Conservation (phyloP, 805 yeast species). For the Tetrapisispora fleetii region DNA sequence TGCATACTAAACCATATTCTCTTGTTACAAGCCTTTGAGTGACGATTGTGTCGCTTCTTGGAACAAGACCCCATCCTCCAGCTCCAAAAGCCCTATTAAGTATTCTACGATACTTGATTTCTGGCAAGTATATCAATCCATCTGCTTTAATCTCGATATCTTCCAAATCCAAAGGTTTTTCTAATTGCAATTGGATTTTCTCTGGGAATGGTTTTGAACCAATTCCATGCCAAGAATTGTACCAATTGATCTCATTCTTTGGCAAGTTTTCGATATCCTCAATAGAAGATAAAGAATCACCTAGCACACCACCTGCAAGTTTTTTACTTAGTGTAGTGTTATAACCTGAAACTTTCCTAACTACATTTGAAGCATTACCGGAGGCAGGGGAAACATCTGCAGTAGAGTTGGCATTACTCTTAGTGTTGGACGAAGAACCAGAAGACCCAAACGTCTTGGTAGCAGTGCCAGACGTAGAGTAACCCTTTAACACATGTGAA, state of each 20-base stretch:
- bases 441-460: background rate
- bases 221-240: slow-evolving; percentile 76
- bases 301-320: slow-evolving; percentile 8
- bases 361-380: background rate
- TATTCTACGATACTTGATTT: slow-evolving; percentile 86
- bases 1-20: slow-evolving; percentile 80
- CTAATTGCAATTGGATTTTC: slow-evolving; percentile 48
- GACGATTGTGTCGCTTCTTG: slow-evolving; percentile 75
- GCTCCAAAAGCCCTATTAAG: slow-evolving; percentile 91
- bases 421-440: background rate
- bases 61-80: slow-evolving; percentile 98
- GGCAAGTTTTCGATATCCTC: background rate
- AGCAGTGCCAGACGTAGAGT: background rate
- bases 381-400: background rate
- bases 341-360: slow-evolving; percentile 4
- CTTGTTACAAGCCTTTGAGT: slow-evolving; percentile 70
- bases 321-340: slow-evolving; percentile 10
- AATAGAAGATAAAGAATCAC: background rate
- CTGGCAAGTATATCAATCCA: slow-evolving; percentile 85
- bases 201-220: slow-evolving; percentile 68
- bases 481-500: background rate
- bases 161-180: slow-evolving; percentile 49
- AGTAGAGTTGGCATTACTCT: background rate
- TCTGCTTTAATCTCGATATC: slow-evolving; percentile 95
- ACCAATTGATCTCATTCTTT: slow-evolving; percentile 49